Evolutionary conservation across 2,329 filamentous ascomycete genomes (phyloP).

Genomic region (Cadophora sp.): DNA sequence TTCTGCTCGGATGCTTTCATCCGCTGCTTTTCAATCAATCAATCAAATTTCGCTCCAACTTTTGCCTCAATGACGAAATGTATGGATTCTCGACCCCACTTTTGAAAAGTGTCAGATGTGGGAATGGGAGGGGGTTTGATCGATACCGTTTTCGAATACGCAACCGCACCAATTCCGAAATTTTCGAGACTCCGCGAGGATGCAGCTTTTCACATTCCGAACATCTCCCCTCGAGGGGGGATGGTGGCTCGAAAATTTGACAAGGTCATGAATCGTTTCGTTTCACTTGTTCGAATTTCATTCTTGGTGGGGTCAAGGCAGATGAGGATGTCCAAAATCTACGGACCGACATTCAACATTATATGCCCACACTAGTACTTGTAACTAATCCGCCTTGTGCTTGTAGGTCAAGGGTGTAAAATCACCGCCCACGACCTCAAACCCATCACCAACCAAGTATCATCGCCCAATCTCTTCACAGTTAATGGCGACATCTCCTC

Average conservation of each 20-base stretch:
- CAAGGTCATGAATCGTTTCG: not conserved
- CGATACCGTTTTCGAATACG: not conserved
- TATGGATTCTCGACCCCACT: conserved; percentile 16
- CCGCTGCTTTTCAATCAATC: not conserved
- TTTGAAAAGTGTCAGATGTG: conserved; percentile 9
- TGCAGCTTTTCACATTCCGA: not conserved
- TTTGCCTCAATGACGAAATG: conserved; percentile 12
- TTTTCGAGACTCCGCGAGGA: not conserved
- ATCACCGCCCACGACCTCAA: conserved; percentile 59
- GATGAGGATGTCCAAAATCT: not conserved
- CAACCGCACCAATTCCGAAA: not conserved
- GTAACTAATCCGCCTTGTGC: not conserved
- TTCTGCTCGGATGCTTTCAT: not conserved
- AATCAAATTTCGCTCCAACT: not conserved
- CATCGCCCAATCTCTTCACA: conserved; percentile 48
- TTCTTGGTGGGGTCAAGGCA: not conserved
- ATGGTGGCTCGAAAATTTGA: not conserved
- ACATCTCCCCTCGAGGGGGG: not conserved
- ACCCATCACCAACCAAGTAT: conserved; percentile 45
- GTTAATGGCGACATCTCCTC: conserved; percentile 56
- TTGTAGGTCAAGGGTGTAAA: conserved; percentile 54
- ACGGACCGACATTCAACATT: not conserved
- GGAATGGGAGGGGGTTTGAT: not conserved
- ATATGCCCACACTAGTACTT: not conserved
- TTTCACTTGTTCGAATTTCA: not conserved